Base-by-base conservation (phyloP, 1,139 yeast species). In the Wickerhamomyces sp. region DNA sequence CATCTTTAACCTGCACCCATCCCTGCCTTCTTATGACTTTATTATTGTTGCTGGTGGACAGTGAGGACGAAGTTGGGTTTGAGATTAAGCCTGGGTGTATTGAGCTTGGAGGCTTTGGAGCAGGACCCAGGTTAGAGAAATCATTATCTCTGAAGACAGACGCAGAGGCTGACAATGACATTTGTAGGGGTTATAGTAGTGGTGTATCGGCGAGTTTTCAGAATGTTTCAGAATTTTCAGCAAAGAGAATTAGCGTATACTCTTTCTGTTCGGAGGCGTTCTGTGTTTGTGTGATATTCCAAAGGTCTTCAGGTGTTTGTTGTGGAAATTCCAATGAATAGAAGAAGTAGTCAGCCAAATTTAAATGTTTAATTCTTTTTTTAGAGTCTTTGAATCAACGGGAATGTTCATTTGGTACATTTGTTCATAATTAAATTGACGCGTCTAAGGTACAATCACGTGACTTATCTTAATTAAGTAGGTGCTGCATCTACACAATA, bases 1-100 rank as follows among this genome's bases (percentile, higher is more conserved):
- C 97, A 54, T 90, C 97, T 60, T 88, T 89, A 41, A 88, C 81
- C 41, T 87, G 86, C 20, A 87, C 90, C 95, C 96, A 90, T 0
- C 97, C 97, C 41, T 69, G 70, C 41, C 58, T 49, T 47, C 60
- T 56, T 16, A 51, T 44, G 16, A 44, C 33, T 14, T 46, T 45
- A 52, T 51, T 48, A 30, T 31, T 37, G 13, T 9, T 39, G 52
- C 42, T 47, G 39, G 48, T 43, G 36, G 40, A 61, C 56, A 43
- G 56, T 45, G 50, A 48, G 36, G 43, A 59, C 37, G 50, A 55
- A 51, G 43, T 59, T 47, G 49, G 58, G 48, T 49, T 55, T 35
- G 45, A 44, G 36, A 35, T 45, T 37, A 37, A 38, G 44, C 46
- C 36, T 40, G 37, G 31, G 33, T 36, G 19, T 39, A 47, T 44